These are phyloP conservation scores for Diaporthe helianthi DNA, from an alignment of 2,329 filamentous ascomycete genomes.

Conservation along the genomic window DNA sequence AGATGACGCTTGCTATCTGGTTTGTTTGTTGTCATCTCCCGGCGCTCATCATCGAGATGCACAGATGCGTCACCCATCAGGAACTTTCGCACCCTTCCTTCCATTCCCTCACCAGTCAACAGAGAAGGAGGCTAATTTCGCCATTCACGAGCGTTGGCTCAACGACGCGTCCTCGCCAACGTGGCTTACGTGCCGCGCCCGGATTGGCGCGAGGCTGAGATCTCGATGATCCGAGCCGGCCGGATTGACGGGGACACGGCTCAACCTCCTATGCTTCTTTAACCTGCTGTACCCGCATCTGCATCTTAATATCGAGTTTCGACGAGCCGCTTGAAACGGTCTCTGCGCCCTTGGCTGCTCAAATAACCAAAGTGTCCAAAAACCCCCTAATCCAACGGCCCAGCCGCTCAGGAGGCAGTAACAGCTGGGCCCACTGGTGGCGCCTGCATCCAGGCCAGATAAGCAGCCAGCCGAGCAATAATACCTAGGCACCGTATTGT, in stretches of 20 bases:
- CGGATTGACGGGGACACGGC: background rate
- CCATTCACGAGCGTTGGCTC: conserved; percentile 8
- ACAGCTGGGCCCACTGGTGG: background rate
- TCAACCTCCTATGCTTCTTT: background rate
- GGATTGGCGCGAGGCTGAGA: conserved; percentile 7
- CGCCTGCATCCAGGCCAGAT: conserved; percentile 6
- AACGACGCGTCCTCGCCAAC: background rate
- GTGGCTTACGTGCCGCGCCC: conserved; percentile 21
- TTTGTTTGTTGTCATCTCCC: background rate
- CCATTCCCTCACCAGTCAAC: background rate
- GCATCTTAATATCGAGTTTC: conserved; percentile 18
- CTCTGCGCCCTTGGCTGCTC: background rate
- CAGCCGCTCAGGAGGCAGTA: background rate
- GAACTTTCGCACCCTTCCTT: too few relatives aligned
- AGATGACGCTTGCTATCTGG: background rate
- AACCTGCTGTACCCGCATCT: background rate
- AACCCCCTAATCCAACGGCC: background rate
- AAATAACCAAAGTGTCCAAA: background rate
- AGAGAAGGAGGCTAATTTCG: background rate
- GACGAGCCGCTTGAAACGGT: conserved; percentile 9
- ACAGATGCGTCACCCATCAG: background rate
- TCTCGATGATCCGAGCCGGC: conserved; percentile 7
- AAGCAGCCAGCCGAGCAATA: conserved; percentile 1
- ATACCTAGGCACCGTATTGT: background rate
- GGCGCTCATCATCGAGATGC: conserved; percentile 9